Evolutionary conservation across 805 yeast species (phyloP), one percentile per base, ranked within the genome.

Genomic region (Alloascoidea hylecoeti): DNA sequence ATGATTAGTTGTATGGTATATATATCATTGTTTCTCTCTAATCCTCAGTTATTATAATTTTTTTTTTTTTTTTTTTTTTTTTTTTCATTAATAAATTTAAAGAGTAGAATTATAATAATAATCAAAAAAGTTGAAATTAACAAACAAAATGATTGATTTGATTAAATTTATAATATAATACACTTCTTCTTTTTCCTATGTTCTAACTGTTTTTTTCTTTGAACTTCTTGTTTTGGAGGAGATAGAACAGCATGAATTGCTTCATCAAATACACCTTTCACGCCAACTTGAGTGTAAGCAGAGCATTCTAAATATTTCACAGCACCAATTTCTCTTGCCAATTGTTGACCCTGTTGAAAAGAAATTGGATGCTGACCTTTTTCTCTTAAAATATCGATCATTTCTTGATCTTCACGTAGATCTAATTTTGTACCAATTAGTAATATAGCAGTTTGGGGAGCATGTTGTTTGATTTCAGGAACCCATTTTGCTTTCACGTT

Each of bases 381-480:
- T 46, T 72, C 82, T 38, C 67, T 68, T 42, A 84, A 66, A 44
- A 63, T 56, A 42, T 77, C 81, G 46, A 78, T 60, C n/a, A 77
- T 72, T 46, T 76, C 82, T 35, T 76, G 77, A 51, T 83, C 94
- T 39, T 83, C 89, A 55, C 94, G 70, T 46, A 86, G 63, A 63
- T 86, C 96, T 15, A 77, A 61, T 56, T 86, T 86, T n/a, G 96
- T 86, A 39, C 96, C 96, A 18, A 86, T 79, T 39, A 86, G 62
- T 27, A 86, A 56, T 36, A 83, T 72, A 27, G 75, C 72, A 36
- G 75, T 67, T 41, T 69, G 72, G 16, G 84, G 80, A 5, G 92
- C 76, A 54, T 83, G 94, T 55, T 83, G 94, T 51, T 75, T 66
- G 42, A 86, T 75, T 57, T 86, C 96, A 3, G 95, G 95, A 46